Evolutionary conservation across 352 stramenopile species (phyloP).

Genomic region (Pythium plurisporium): DNA sequence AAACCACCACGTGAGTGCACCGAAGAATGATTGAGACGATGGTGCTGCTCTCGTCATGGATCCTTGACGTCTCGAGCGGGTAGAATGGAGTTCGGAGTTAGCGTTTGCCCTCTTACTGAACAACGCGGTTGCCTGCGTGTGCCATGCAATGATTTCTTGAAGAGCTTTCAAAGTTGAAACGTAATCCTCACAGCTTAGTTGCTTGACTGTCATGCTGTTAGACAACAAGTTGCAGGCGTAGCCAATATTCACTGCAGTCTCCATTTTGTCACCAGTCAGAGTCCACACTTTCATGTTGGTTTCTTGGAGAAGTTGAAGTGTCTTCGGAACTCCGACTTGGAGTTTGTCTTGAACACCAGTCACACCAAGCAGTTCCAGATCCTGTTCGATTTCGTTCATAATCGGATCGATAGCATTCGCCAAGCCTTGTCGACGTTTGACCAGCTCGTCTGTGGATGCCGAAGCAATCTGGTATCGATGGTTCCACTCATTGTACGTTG

Average conservation of each 20-base stretch:
- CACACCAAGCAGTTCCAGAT: constrained; percentile 77
- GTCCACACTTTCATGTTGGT: constrained; percentile 94
- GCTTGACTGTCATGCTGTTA: constrained; percentile 72
- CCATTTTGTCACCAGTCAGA: constrained; percentile 93
- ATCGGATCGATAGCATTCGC: constrained; percentile 68
- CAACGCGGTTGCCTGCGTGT: constrained; percentile 11
- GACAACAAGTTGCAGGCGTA: constrained; percentile 86
- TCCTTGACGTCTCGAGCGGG: background rate
- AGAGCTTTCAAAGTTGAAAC: constrained; percentile 43
- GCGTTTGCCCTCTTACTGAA: constrained; percentile 1
- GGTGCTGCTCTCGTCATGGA: too few relatives aligned
- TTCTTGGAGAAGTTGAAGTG: constrained; percentile 77
- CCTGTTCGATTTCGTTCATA: constrained; percentile 81
- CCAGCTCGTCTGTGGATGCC: constrained; percentile 64
- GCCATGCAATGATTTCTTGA: constrained; percentile 39
- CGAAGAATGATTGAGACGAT: background rate
- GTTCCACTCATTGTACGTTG: constrained; percentile 58
- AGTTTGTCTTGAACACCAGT: constrained; percentile 94
- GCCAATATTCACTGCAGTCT: constrained; percentile 95
- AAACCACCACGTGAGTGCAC: constrained; percentile 5
- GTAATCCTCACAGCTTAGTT: constrained; percentile 58
- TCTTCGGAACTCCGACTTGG: constrained; percentile 87
- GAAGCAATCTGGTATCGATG: constrained; percentile 45
- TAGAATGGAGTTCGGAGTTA: too few relatives aligned
- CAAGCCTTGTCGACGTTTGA: constrained; percentile 58